Evolutionary conservation across 495 filamentous ascomycete genomes (phyloP), one percentile per base, ranked within the genome.

Genomic region (Lepidopterella palustris): DNA sequence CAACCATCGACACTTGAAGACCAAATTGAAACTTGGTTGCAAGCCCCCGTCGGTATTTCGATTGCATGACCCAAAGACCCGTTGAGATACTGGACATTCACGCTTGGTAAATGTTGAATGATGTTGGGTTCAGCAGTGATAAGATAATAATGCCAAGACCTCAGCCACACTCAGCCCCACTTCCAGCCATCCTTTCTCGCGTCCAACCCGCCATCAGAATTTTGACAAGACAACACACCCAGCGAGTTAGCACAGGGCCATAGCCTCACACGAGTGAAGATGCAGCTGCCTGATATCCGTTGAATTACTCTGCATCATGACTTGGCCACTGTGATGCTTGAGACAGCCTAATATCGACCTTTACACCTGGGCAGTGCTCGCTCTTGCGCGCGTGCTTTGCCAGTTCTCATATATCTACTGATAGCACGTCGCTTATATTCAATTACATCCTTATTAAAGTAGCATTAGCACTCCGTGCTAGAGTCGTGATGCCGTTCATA

Each of bases 401-500:
- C 39, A 15, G 6, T 20, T 2, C 13, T 20, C 3, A 15, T 42
- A 42, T 20, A 42, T 11, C n/a, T 27, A 25, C 24, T 50, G 25
- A 24, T 50, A 15, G 20, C 23, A 27, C 47, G 24, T 50, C 15
- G 25, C 47, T 50, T 13, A 50, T 25, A 24, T 8, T 50, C 1
- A 15, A 13, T 13, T 1, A 50, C 25, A 9, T 24, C 24, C 5
- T 4, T 10, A 27, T 25, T 3, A 25, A 13, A 9, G 5, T 27
- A 10, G 15, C 24, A 5, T 24, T 24, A 50, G 47, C 23, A 49
- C n/a, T 47, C 45, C 21, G 15, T 24, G 26, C 26, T 9, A 8
- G 8, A n/a, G 26, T 47, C 18, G 57, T 15, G 15, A 66, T 66
- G 63, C 42, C 63, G 32, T 66, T 66, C 50, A 62, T 32, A 48